Conservation (phyloP, 2,329 filamentous ascomycete genomes). For the Beauveria brongniartii region DNA sequence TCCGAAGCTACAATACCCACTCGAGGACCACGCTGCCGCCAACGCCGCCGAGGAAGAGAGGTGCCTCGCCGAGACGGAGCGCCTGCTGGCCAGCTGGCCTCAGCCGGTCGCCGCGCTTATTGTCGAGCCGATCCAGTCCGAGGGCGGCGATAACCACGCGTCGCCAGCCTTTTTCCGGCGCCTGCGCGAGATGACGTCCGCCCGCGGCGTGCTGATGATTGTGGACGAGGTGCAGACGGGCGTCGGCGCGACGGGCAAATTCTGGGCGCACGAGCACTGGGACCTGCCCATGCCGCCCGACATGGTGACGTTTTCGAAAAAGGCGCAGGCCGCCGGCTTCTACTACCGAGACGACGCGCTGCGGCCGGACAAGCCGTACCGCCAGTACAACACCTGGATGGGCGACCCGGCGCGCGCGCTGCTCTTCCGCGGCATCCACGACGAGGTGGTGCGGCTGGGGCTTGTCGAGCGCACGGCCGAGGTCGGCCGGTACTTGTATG, state of each 20-base stretch:
- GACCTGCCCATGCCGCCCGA: constrained; percentile 69
- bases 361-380: constrained; percentile 84
- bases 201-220: constrained; percentile 73
- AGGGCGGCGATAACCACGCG: constrained; percentile 92
- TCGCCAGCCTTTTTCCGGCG: constrained; percentile 79
- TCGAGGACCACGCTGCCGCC: constrained; percentile 69
- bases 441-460: constrained; percentile 67
- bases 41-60: constrained; percentile 73
- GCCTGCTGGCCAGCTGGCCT: constrained; percentile 70
- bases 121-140: constrained; percentile 86
- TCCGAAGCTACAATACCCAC: constrained; percentile 77
- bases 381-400: constrained; percentile 98
- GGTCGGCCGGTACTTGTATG: constrained; percentile 72
- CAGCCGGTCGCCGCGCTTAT: constrained; percentile 73
- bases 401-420: constrained; percentile 80
- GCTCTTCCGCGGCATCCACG: constrained; percentile 77
- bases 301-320: constrained; percentile 94
- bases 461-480: constrained; percentile 70
- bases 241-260: constrained; percentile 84
- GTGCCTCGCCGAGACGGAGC: constrained; percentile 75
- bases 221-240: constrained; percentile 94
- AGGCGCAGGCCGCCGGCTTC: constrained; percentile 88
- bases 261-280: constrained; percentile 98
- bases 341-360: constrained; percentile 77
- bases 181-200: constrained; percentile 69